Percentiles rank a stretch among this genome's conserved stretches.
Evolutionary conservation across 2,329 filamentous ascomycete genomes (phyloP).

Genomic region (Diaporthe sp.): DNA sequence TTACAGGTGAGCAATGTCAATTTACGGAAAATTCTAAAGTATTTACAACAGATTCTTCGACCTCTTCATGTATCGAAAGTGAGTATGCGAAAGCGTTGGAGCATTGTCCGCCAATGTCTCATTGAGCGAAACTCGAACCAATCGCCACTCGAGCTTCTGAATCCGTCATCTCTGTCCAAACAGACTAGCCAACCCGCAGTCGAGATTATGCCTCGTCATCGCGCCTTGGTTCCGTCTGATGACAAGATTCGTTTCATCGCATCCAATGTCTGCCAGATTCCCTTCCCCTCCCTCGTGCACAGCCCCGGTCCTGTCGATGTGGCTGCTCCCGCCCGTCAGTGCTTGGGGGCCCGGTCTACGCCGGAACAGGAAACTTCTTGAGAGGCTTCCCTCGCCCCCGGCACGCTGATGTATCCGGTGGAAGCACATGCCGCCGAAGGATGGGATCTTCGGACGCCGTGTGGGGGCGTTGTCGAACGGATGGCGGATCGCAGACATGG

Average conservation of each 20-base stretch:
- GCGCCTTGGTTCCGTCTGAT: slow-evolving; percentile 5
- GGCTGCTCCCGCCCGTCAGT: slow-evolving; percentile 17
- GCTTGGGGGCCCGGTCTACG: background rate
- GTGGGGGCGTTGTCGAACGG: background rate
- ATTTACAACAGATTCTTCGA: too few relatives aligned
- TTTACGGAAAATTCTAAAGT: too few relatives aligned
- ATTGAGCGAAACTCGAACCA: background rate
- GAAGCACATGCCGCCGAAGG: slow-evolving; percentile 17
- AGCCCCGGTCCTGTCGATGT: slow-evolving; percentile 11
- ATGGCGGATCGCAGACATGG: slow-evolving; percentile 10
- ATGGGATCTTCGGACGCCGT: background rate
- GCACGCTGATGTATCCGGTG: background rate
- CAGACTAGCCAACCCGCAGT: background rate
- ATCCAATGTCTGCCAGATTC: slow-evolving; percentile 17
- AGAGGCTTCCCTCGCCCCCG: background rate
- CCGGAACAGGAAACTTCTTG: slow-evolving; percentile 17
- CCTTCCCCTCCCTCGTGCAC: background rate
- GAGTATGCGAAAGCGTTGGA: background rate
- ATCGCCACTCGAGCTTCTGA: background rate
- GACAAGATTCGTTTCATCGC: background rate
- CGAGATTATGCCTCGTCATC: slow-evolving; percentile 1
- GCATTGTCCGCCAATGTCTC: background rate
- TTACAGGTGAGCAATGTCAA: too few relatives aligned
- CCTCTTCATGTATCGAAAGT: too few relatives aligned
- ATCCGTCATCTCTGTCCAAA: background rate